A percentile compares a stretch with the other conserved stretches of the same genome.
Evolutionary conservation across 345 rosid genomes (phyloP).

Genomic region (Brassica nigra): DNA sequence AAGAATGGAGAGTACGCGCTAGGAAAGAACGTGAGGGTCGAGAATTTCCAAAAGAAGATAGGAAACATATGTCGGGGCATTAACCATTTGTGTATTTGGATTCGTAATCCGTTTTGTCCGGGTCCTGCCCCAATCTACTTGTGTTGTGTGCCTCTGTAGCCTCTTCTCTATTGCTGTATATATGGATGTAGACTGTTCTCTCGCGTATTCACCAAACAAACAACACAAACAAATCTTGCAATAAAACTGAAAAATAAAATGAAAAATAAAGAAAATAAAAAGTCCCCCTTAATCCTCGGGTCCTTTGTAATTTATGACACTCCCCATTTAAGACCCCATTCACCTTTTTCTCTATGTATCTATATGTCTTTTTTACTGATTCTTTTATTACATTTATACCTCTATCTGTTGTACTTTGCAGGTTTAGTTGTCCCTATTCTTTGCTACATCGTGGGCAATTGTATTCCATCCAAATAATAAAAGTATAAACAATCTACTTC

Average conservation of each 20-base stretch:
- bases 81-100: conserved; percentile 44
- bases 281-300: conserved; percentile 48
- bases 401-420: conserved; percentile 11
- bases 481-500: neutral
- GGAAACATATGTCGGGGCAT: conserved; percentile 42
- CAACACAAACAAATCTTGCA: neutral
- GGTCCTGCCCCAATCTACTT: conserved; percentile 32
- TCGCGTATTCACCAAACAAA: conserved; percentile 33
- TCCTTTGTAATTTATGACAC: conserved; percentile 43
- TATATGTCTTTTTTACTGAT: conserved; percentile 27
- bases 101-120: conserved; percentile 43
- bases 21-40: conserved; percentile 24
- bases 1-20: conserved; percentile 23
- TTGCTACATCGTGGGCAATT: conserved; percentile 13
- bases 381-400: conserved; percentile 17
- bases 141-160: neutral
- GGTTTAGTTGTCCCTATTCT: conserved; percentile 18
- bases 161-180: conserved; percentile 25
- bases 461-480: neutral
- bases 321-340: conserved; percentile 35
- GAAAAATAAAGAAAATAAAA: neutral
- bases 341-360: conserved; percentile 9
- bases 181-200: conserved; percentile 24
- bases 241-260: neutral
- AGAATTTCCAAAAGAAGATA: conserved; percentile 42